Base-by-base conservation (phyloP, 495 filamentous ascomycete species). In the Penicillium longicatenatum region DNA sequence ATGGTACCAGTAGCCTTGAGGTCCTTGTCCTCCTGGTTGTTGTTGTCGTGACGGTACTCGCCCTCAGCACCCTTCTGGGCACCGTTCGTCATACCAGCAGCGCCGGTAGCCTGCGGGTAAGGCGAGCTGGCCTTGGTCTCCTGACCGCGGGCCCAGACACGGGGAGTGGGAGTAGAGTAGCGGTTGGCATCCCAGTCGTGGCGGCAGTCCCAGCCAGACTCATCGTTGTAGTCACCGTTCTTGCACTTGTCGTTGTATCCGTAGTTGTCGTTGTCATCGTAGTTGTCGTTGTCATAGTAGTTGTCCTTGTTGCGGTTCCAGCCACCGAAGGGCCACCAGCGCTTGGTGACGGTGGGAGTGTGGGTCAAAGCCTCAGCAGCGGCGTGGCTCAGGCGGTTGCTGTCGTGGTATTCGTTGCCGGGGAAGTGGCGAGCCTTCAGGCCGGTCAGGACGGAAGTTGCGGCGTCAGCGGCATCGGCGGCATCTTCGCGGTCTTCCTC, bases 171-270 rank as follows among this genome's bases (percentile, higher is more conserved):
- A 33, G 56, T 59, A 39, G 53, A 30, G 26, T 44, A 17, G 22
- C 49, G 50, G 57, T 63, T 59, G 1, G 37, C 35, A 26, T 52
- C 37, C 55, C 58, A 62, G 31, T 66, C 52, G 9, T 41, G 37
- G 54, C 43, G 50, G 51, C 54, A 54, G 50, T 29, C 33, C 54
- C 50, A 58, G 29, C 59, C 61, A 12, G 51, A 54, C 26, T 43
- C 45, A 37, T 57, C 46, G n/a, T 50, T 35, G 12, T 37, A 50
- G 42, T 63, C 48, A n/a, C 43, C 33, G 46, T 54, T 53, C 50
- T 59, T 47, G 39, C 55, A 53, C 50, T 61, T 49, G 54, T 57
- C 42, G 29, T 65, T 42, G 31, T 63, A 29, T 35, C n/a, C 35
- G 43, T 60, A 37, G 58, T 62, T 33, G 24, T 57, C 22, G 51